A percentile compares a stretch with the other conserved stretches of the same genome.
Conservation (phyloP, 352 stramenopile genomes). For the Blastocystis sp. region DNA sequence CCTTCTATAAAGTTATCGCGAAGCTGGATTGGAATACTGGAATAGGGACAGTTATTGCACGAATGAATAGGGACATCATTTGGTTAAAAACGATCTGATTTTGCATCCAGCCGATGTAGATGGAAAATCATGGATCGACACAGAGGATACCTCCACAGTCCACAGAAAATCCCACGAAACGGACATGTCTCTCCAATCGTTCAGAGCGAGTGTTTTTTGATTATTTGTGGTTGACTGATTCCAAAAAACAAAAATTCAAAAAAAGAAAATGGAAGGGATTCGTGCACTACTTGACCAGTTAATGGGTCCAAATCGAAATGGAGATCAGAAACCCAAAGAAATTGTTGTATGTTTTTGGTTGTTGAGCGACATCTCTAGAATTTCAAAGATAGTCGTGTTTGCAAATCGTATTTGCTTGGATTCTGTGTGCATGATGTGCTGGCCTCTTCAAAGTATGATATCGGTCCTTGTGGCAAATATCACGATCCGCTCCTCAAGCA, state of each 20-base stretch:
- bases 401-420: conserved; percentile 50
- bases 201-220: too few species aligned
- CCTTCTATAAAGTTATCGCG: background rate
- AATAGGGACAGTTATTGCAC: background rate
- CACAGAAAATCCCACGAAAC: too few species aligned
- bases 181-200: too few species aligned
- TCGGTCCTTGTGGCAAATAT: conserved; percentile 42
- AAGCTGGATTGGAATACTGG: background rate
- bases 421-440: conserved; percentile 50
- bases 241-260: background rate
- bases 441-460: conserved; percentile 49
- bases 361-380: background rate
- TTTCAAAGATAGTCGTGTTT: conserved; percentile 49
- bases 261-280: conserved; percentile 46
- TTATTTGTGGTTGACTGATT: too few species aligned
- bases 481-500: conserved; percentile 50
- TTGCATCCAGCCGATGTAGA: background rate
- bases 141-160: background rate
- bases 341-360: background rate
- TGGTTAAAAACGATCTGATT: background rate
- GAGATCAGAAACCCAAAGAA: background rate
- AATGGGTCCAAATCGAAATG: conserved; percentile 56
- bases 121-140: background rate
- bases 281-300: conserved; percentile 27
- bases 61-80: background rate